phyloP scores from a whole-genome alignment of 148 eudicot species.

The Vaccinium myrtillus region DNA sequence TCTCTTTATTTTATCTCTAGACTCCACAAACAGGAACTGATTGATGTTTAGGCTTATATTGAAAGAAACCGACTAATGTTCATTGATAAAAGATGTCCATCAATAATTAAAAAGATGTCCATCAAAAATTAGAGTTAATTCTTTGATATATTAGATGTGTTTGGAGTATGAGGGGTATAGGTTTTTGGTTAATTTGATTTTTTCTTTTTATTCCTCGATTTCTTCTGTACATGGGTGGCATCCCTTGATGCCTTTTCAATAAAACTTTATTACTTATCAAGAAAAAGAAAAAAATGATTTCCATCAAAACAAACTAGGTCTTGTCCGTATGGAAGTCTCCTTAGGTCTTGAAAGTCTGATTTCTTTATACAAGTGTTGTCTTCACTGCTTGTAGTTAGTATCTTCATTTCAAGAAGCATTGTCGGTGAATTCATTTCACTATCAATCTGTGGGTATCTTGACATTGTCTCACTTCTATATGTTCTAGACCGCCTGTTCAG shows the following conservation, averaged over 20 bases:
- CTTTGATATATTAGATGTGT: too few species aligned
- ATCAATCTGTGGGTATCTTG: neutral
- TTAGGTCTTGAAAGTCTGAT: neutral
- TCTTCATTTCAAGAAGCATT: neutral
- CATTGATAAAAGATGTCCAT: neutral
- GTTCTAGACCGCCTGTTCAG: neutral
- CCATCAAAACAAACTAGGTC: neutral
- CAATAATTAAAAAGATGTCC: too few species aligned
- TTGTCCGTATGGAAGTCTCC: neutral
- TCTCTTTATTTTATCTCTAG: neutral
- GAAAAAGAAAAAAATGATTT: neutral
- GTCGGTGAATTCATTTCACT: neutral
- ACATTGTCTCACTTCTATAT: constrained; percentile 6
- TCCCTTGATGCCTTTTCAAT: too few species aligned
- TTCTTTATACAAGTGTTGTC: neutral
- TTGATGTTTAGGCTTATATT: neutral
- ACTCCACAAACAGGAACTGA: neutral
- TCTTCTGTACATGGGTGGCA: too few species aligned
- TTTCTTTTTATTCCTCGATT: too few species aligned
- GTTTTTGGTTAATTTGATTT: too few species aligned
- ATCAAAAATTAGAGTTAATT: too few species aligned
- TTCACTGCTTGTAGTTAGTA: neutral
- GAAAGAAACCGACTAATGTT: neutral
- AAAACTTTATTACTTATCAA: too few species aligned
- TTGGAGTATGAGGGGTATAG: too few species aligned